Conservation (phyloP, 768 basidiomycete species). For the Mycena leptocephala region DNA sequence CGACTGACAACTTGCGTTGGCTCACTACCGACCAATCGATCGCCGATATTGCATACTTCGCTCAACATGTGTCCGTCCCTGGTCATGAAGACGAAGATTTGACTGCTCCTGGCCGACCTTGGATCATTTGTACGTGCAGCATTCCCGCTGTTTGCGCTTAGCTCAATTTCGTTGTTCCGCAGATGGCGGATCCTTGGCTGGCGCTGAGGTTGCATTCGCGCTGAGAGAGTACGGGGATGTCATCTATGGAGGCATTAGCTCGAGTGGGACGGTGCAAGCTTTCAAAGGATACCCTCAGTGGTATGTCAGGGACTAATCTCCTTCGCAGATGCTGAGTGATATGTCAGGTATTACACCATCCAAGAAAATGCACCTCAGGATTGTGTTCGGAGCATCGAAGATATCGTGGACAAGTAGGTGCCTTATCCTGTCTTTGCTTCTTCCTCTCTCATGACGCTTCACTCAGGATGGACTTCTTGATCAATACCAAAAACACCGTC, state of each 20-base stretch:
- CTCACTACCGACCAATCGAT: conserved; percentile 30
- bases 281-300: conserved; percentile 25
- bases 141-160: not conserved
- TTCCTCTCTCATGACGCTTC: not conserved
- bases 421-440: not conserved
- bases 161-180: not conserved
- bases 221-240: conserved; percentile 20
- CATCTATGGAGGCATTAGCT: conserved; percentile 31
- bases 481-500: conserved; percentile 19
- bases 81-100: conserved; percentile 28
- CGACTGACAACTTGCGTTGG: conserved; percentile 32
- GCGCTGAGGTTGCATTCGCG: conserved; percentile 26
- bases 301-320: not conserved
- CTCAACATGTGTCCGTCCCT: conserved; percentile 16
- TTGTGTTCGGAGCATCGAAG: conserved; percentile 24
- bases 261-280: conserved; percentile 26
- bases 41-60: conserved; percentile 32
- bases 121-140: conserved; percentile 22
- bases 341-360: conserved; percentile 29
- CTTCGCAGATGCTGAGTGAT: not conserved
- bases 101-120: conserved; percentile 25
- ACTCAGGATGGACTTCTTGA: conserved; percentile 27
- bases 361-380: conserved; percentile 29
- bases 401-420: conserved; percentile 27
- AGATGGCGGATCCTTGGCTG: conserved; percentile 31